Conservation (phyloP, 306 rosid species). For the Fragaria ananassa region DNA sequence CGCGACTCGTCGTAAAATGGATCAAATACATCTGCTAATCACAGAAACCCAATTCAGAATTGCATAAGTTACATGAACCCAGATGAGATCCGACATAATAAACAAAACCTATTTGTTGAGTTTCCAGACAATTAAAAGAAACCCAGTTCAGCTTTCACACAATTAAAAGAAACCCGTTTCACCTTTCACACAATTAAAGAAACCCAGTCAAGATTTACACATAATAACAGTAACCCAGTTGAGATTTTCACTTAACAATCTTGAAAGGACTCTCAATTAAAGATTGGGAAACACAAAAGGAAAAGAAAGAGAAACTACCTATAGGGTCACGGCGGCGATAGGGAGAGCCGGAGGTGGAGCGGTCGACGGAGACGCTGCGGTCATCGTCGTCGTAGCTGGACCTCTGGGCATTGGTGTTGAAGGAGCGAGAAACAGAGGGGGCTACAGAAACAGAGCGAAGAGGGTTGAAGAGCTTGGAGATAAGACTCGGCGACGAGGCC, state of each 20-base stretch:
- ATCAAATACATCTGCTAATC: conserved; percentile 55
- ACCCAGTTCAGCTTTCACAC: too few species aligned
- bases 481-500: conserved; percentile 19
- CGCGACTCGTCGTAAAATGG: conserved; percentile 39
- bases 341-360: conserved; percentile 16
- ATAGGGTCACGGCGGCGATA: conserved; percentile 31
- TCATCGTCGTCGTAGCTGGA: conserved; percentile 17
- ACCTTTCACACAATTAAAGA: too few species aligned
- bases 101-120: too few species aligned
- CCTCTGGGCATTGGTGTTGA: conserved; percentile 42
- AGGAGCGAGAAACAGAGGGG: conserved; percentile 38
- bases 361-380: conserved; percentile 22
- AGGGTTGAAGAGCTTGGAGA: conserved; percentile 27
- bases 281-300: too few species aligned
- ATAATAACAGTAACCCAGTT: not conserved
- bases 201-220: too few species aligned
- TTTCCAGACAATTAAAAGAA: not conserved
- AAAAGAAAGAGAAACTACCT: conserved; percentile 21
- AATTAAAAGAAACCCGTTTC: too few species aligned
- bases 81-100: not conserved
- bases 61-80: not conserved
- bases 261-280: too few species aligned
- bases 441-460: conserved; percentile 23
- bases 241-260: not conserved
- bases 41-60: not conserved